These are phyloP conservation scores for Chlamydomonas applanata DNA, from an alignment of 139 green algal genomes.

Conservation along the genomic window DNA sequence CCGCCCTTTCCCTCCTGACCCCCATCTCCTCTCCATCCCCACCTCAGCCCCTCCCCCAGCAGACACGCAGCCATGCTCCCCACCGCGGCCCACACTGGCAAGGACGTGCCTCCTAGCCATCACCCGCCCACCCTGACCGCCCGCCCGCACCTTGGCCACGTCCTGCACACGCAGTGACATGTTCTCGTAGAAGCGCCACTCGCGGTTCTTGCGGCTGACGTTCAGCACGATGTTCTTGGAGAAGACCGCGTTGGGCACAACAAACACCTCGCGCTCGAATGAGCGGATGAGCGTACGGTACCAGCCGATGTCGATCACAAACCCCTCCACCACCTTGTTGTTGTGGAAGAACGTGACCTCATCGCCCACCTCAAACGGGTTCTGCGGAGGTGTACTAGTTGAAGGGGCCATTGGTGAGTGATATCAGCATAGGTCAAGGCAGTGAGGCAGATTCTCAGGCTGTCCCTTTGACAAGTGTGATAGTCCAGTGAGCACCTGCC, in stretches of 20 bases:
- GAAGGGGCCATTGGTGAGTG: neutral
- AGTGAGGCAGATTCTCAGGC: no score
- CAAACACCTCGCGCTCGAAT: conserved; percentile 73
- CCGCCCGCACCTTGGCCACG: conserved; percentile 53
- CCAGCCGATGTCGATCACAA: conserved; percentile 91
- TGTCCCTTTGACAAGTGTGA: no score
- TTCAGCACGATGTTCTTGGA: conserved; percentile 90
- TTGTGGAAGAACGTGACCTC: conserved; percentile 76
- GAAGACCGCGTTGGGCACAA: conserved; percentile 77
- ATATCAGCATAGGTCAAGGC: no score
- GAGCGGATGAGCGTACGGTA: conserved; percentile 66
- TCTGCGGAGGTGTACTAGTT: conserved; percentile 32
- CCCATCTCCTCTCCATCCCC: neutral
- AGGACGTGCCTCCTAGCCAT: no score
- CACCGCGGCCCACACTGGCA: no score
- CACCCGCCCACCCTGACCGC: no score
- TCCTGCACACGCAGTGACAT: conserved; percentile 65
- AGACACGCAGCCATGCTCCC: no score
- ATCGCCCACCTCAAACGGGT: conserved; percentile 64
- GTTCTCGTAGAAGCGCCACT: conserved; percentile 89
- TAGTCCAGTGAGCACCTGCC: no score
- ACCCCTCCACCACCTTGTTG: conserved; percentile 75
- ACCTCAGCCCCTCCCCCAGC: no score
- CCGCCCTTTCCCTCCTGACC: no score
- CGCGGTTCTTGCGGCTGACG: conserved; percentile 78